These are phyloP conservation scores for Galerina marginata DNA, from an alignment of 768 basidiomycete genomes.

Conservation along the genomic window DNA sequence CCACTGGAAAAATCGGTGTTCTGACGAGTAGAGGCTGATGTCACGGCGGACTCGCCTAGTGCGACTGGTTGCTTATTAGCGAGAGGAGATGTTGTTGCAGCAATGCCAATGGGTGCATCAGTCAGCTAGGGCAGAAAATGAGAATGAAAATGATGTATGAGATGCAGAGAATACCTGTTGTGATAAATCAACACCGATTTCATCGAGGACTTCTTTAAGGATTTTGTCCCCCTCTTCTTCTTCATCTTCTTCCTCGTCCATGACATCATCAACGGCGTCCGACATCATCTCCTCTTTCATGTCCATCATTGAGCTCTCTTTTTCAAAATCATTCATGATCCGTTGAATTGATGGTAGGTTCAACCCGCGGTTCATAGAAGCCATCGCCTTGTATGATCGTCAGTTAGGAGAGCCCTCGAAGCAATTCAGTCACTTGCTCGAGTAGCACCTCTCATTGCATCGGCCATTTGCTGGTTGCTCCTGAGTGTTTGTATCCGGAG, in stretches of 20 bases:
- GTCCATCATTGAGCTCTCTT: slow-evolving; percentile 97
- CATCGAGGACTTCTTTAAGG: slow-evolving; percentile 93
- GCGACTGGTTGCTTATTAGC: slow-evolving; percentile 82
- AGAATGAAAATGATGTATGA: background rate
- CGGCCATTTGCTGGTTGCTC: slow-evolving; percentile 99
- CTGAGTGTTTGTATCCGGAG: slow-evolving; percentile 94
- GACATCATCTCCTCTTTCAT: slow-evolving; percentile 99
- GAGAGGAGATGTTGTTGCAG: slow-evolving; percentile 61
- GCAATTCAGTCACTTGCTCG: slow-evolving; percentile 61
- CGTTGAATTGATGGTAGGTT: slow-evolving; percentile 94
- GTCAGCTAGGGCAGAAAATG: slow-evolving; percentile 61
- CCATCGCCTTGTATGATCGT: slow-evolving; percentile 82
- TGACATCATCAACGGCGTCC: slow-evolving; percentile 95
- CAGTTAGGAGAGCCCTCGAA: slow-evolving; percentile 2
- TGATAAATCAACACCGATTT: slow-evolving; percentile 91
- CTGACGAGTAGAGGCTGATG: slow-evolving; percentile 32
- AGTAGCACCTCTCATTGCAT: slow-evolving; percentile 98
- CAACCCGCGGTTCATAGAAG: slow-evolving; percentile 93
- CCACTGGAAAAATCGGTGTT: slow-evolving; percentile 42
- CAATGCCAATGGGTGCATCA: slow-evolving; percentile 81
- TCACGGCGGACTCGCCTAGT: slow-evolving; percentile 69
- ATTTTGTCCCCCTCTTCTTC: slow-evolving; percentile 97
- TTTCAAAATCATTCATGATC: slow-evolving; percentile 98
- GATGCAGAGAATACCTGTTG: slow-evolving; percentile 64
- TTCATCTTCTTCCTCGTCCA: slow-evolving; percentile 96